These are phyloP conservation scores for Globisporangium yorkense DNA, from an alignment of 352 stramenopile species.

Conservation along the genomic window DNA sequence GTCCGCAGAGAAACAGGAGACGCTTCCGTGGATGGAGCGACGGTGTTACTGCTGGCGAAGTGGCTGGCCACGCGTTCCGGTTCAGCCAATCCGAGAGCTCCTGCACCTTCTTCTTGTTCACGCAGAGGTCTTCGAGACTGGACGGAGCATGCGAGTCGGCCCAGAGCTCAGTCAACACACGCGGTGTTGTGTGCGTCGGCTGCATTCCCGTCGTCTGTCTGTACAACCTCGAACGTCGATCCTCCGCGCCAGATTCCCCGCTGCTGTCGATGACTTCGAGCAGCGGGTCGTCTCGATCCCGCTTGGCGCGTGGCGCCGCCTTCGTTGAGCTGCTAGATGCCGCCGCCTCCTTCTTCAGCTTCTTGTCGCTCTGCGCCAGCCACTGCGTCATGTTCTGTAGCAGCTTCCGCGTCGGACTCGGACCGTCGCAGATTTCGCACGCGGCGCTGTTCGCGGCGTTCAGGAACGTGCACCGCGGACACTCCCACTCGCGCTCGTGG, in stretches of 20 bases:
- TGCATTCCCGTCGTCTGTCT: no score
- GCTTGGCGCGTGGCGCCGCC: background rate
- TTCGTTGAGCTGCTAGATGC: no score
- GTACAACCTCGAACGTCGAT: conserved; percentile 6
- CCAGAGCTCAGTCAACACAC: conserved; percentile 31
- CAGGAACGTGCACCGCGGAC: conserved; percentile 38
- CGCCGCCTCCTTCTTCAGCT: background rate
- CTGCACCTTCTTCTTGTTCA: conserved; percentile 81
- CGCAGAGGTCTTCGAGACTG: conserved; percentile 57
- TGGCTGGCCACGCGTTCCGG: conserved; percentile 16
- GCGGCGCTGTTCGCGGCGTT: conserved; percentile 21
- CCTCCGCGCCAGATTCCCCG: conserved; percentile 18
- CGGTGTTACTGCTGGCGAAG: background rate
- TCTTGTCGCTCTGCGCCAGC: conserved; percentile 17
- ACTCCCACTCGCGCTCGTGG: conserved; percentile 24
- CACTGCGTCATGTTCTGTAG: conserved; percentile 35
- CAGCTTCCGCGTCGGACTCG: conserved; percentile 17
- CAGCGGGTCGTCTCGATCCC: background rate
- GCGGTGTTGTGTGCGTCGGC: background rate
- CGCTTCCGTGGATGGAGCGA: conserved; percentile 29
- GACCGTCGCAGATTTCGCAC: conserved; percentile 41
- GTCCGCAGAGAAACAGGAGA: conserved; percentile 75
- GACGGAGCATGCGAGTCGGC: conserved; percentile 33
- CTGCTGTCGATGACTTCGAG: conserved; percentile 35
- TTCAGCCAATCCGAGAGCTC: conserved; percentile 64